Evolutionary conservation across 225 moss, liverwort and hornwort species (phyloP), one percentile per base, ranked within the genome.

Genomic region (Climacium dendroides): DNA sequence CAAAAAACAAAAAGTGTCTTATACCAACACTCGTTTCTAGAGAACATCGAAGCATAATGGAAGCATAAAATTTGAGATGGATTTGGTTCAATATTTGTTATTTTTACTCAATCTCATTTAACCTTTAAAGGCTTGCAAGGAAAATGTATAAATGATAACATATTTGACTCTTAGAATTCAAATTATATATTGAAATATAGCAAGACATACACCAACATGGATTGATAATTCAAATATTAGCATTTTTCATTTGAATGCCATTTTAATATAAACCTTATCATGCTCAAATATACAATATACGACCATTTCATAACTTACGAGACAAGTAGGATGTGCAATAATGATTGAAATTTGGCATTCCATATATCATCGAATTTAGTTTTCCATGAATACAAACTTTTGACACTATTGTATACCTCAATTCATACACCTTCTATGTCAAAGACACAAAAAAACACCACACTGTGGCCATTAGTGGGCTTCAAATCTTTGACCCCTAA

Each of bases 391-490:
- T 0, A 39, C 39, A 39, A 71, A 9, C 1, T 41, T 25, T 70
- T 70, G 1, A 8, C 8, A n/a, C 5, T 70, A 13, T 0, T 41
- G 0, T 14, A 70, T 25, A 15, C 41, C 1, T 70, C 25, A 25
- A 25, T 70, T 8, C 1, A 3, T 19, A 41, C 4, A 25, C 3
- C 1, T 25, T 25, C 8, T 15, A 70, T 5, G 15, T 70, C 41
- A 39, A 67, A 39, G 12, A 24, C 14, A 69, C 13, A 7, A 11
- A 45, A 41, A 67, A 25, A 14, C 1, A 39, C 0, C 3, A 23
- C 5, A 25, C 3, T 24, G 5, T 0, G 0, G 0, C 5, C 1
- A 11, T 10, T 11, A 69, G 1, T 41, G 8, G 5, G 8, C 41
- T 41, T 26, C 2, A 15, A 0, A 25, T 2, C 13, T 67, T 37